phyloP scores from a whole-genome alignment of 495 filamentous ascomycete genomes.

The Evernia prunastri region DNA sequence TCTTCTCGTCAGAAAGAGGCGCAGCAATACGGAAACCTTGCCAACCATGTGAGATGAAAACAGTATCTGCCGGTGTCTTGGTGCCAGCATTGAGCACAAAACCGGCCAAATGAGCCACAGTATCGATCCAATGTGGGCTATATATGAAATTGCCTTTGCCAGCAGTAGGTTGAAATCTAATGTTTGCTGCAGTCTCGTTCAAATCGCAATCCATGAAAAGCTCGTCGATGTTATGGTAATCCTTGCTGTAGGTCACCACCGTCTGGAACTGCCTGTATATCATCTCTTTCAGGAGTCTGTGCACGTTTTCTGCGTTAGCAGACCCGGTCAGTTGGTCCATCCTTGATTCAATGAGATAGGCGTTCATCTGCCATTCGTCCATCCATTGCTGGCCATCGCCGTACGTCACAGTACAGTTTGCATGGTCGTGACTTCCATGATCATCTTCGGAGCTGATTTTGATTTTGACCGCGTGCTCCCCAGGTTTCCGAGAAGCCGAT shows the following conservation, averaged over 20 bases:
- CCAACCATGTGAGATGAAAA: constrained; percentile 63
- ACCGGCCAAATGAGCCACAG: constrained; percentile 38
- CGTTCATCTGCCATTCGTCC: constrained; percentile 45
- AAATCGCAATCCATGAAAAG: constrained; percentile 39
- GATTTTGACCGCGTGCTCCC: constrained; percentile 18
- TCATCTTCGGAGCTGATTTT: constrained; percentile 31
- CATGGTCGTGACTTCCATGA: constrained; percentile 34
- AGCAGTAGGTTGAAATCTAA: constrained; percentile 37
- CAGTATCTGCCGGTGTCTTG: constrained; percentile 50
- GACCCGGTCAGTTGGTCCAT: constrained; percentile 39
- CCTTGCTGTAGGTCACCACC: constrained; percentile 30
- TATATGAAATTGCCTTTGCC: constrained; percentile 33
- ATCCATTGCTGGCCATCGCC: constrained; percentile 44
- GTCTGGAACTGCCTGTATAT: constrained; percentile 30
- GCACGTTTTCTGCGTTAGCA: neutral
- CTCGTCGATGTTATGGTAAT: constrained; percentile 29
- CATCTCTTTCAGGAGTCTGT: constrained; percentile 19
- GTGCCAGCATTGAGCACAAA: constrained; percentile 61
- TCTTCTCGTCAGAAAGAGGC: constrained; percentile 44
- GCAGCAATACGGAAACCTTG: constrained; percentile 55
- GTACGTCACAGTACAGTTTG: constrained; percentile 45
- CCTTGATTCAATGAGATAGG: constrained; percentile 50
- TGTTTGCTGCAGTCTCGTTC: constrained; percentile 16
- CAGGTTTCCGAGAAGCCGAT: constrained; percentile 33
- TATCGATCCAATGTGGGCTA: constrained; percentile 41